Percentiles rank a stretch among this genome's conserved stretches.
phyloP scores from a whole-genome alignment of 2,329 filamentous ascomycete genomes.

The Fonsecaea pedrosoi region DNA sequence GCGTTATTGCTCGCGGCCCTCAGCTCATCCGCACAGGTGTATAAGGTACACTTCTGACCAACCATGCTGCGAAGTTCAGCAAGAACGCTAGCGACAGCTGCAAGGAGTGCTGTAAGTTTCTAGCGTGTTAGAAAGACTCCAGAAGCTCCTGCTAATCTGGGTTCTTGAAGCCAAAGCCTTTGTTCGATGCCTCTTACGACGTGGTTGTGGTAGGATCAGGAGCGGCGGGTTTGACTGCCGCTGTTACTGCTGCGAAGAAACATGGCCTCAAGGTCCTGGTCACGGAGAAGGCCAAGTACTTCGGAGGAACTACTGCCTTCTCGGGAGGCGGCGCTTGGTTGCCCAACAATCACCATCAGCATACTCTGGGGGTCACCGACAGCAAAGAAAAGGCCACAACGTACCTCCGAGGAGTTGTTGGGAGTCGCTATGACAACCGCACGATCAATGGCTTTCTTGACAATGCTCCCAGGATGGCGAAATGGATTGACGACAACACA shows the following conservation, averaged over 20 bases:
- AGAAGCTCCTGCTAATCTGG: too few relatives aligned
- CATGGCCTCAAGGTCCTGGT: conserved; percentile 15
- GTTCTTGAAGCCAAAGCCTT: too few relatives aligned
- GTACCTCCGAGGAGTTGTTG: conserved; percentile 25
- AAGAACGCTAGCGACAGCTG: too few relatives aligned
- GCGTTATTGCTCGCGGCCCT: too few relatives aligned
- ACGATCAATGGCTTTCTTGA: background rate
- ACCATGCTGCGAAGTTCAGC: too few relatives aligned
- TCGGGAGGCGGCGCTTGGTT: conserved; percentile 44
- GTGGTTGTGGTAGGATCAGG: background rate
- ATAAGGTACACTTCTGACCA: too few relatives aligned
- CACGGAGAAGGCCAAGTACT: background rate
- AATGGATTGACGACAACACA: conserved; percentile 23
- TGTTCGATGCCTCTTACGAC: background rate
- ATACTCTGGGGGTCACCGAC: conserved; percentile 38
- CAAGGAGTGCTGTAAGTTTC: too few relatives aligned
- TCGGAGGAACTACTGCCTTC: background rate
- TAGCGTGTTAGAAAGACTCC: too few relatives aligned
- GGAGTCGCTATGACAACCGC: too few relatives aligned
- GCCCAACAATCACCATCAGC: conserved; percentile 42
- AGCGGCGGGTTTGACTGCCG: background rate
- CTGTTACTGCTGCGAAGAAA: background rate
- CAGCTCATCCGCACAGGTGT: too few relatives aligned
- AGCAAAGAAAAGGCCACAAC: conserved; percentile 38
- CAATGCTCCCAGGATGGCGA: conserved; percentile 11